Evolutionary conservation across 768 basidiomycete genomes (phyloP).

Genomic region (Xanthoconium purpureum): DNA sequence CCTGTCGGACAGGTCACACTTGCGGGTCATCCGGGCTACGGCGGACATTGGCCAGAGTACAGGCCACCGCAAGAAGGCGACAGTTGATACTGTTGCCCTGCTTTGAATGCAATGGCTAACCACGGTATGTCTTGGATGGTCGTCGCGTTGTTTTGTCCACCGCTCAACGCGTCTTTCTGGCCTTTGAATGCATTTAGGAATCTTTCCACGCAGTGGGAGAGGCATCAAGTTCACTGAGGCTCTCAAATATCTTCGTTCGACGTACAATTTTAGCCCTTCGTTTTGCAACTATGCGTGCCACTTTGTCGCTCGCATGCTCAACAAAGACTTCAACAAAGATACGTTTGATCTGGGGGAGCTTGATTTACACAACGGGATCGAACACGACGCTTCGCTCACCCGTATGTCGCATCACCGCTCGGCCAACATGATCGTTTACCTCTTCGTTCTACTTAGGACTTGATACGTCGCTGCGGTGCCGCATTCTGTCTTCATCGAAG

Average conservation of each 20-base stretch:
- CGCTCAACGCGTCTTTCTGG: neutral
- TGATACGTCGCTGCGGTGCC: slow-evolving; percentile 42
- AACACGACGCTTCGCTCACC: slow-evolving; percentile 27
- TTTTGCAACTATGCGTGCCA: slow-evolving; percentile 65
- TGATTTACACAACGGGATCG: slow-evolving; percentile 14
- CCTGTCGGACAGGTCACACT: slow-evolving; percentile 53
- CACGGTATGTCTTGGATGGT: slow-evolving; percentile 54
- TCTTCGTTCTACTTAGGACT: slow-evolving; percentile 41
- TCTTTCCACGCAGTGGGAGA: slow-evolving; percentile 59
- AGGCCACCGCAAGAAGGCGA: slow-evolving; percentile 56
- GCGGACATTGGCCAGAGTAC: slow-evolving; percentile 68
- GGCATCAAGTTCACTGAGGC: slow-evolving; percentile 58
- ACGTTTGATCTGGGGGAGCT: slow-evolving; percentile 55
- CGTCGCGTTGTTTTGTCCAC: neutral
- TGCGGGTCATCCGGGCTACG: slow-evolving; percentile 49
- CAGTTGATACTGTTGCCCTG: slow-evolving; percentile 69
- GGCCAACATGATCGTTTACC: neutral
- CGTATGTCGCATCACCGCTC: slow-evolving; percentile 17
- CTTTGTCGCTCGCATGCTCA: slow-evolving; percentile 54
- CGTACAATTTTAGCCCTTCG: slow-evolving; percentile 68
- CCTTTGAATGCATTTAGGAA: slow-evolving; percentile 20
- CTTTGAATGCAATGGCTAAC: slow-evolving; percentile 75
- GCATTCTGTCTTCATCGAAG: slow-evolving; percentile 49
- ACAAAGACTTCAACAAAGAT: slow-evolving; percentile 52
- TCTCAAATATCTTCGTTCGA: slow-evolving; percentile 38